Evolutionary conservation across 805 yeast species (phyloP).

Genomic region (Saccharomycopsis selenospora): DNA sequence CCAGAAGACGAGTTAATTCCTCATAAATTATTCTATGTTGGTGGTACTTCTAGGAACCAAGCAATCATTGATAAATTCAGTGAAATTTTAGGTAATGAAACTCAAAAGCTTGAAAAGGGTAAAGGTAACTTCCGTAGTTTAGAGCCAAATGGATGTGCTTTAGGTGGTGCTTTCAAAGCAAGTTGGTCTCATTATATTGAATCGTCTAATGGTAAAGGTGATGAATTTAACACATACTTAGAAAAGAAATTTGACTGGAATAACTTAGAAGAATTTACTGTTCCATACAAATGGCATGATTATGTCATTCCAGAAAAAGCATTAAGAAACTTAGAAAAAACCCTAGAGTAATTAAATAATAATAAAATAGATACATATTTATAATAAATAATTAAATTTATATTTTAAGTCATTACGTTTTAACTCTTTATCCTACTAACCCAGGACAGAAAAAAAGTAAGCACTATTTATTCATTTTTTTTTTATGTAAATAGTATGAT

Average conservation of each 20-base stretch:
- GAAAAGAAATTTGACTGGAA: slow-evolving; percentile 14
- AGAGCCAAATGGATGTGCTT: slow-evolving; percentile 83
- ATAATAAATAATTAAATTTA: too few species aligned
- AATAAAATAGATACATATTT: too few species aligned
- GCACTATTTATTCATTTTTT: too few species aligned
- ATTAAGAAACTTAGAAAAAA: slow-evolving; percentile 16
- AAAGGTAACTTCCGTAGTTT: slow-evolving; percentile 63
- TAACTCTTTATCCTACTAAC: too few species aligned
- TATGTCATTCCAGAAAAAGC: slow-evolving; percentile 17
- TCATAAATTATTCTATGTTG: slow-evolving; percentile 69
- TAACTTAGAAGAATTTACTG: slow-evolving; percentile 15
- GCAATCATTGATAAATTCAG: slow-evolving; percentile 66
- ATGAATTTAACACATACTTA: slow-evolving; percentile 20
- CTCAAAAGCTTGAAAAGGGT: slow-evolving; percentile 17
- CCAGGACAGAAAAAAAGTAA: too few species aligned
- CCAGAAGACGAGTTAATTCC: slow-evolving; percentile 39
- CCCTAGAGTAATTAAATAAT: too few species aligned
- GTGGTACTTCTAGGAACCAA: slow-evolving; percentile 73
- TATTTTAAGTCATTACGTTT: too few species aligned
- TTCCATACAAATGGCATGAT: slow-evolving; percentile 14
- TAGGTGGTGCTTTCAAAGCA: slow-evolving; percentile 86
- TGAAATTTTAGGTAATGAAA: slow-evolving; percentile 50
- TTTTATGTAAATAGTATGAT: too few species aligned
- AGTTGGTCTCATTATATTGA: slow-evolving; percentile 53
- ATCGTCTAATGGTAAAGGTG: slow-evolving; percentile 21